Conservation (phyloP, 345 rosid species). For the Lenwebbia sp. region DNA sequence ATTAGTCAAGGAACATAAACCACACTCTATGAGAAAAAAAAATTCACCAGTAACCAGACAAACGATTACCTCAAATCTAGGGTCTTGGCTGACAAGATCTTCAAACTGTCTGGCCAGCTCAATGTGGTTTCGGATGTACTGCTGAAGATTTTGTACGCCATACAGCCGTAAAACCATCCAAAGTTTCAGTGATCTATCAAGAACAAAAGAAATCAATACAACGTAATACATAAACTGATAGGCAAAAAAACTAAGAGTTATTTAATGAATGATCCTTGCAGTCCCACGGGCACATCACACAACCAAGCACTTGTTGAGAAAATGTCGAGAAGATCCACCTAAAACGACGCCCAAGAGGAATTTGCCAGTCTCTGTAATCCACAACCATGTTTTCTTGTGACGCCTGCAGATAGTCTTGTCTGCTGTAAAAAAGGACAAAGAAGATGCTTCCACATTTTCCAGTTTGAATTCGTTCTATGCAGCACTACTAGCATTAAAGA, state of each 20-base stretch:
- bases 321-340: constrained; percentile 28
- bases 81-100: constrained; percentile 44
- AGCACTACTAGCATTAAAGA: not conserved
- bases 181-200: constrained; percentile 76
- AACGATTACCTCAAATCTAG: constrained; percentile 73
- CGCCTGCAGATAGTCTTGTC: constrained; percentile 29
- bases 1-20: not conserved
- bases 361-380: constrained; percentile 95
- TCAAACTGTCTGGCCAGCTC: constrained; percentile 62
- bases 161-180: constrained; percentile 90
- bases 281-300: not conserved
- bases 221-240: too few species aligned
- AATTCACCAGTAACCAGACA: not conserved
- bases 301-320: not conserved
- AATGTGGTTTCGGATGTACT: constrained; percentile 73
- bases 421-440: not conserved
- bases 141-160: constrained; percentile 58
- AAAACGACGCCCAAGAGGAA: constrained; percentile 94
- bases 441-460: not conserved
- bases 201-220: not conserved
- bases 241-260: not conserved
- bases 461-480: not conserved
- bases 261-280: not conserved
- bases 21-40: not conserved
- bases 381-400: constrained; percentile 79